phyloP scores from a whole-genome alignment of 108 stramenopile genomes.

The Cyclotella baltica region DNA sequence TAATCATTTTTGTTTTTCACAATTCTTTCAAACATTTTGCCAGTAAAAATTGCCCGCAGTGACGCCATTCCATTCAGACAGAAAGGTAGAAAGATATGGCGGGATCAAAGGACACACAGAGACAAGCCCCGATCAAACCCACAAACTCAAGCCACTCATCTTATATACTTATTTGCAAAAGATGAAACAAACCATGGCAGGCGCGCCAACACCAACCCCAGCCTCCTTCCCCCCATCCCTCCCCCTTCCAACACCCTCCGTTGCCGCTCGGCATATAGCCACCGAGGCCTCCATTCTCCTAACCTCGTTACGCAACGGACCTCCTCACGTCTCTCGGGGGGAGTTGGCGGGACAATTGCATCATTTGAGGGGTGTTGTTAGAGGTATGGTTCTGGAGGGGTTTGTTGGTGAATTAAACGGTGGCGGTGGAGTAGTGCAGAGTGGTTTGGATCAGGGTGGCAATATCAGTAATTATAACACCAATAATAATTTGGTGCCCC shows the following conservation, averaged over 20 bases:
- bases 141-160: too few relatives aligned
- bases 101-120: too few relatives aligned
- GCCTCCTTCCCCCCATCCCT: conserved; percentile 36
- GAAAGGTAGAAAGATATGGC: too few relatives aligned
- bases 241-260: conserved; percentile 26
- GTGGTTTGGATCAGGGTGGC: background rate
- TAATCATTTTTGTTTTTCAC: too few relatives aligned
- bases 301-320: conserved; percentile 79
- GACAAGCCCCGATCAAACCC: too few relatives aligned
- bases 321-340: conserved; percentile 78
- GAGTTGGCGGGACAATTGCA: conserved; percentile 31
- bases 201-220: conserved; percentile 12
- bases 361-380: background rate
- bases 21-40: too few relatives aligned
- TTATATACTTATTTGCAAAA: too few relatives aligned
- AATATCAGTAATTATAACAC: background rate
- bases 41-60: too few relatives aligned
- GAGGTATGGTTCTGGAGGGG: conserved; percentile 3
- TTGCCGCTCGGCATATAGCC: conserved; percentile 76
- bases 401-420: background rate
- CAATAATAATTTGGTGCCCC: background rate
- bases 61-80: too few relatives aligned
- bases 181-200: too few relatives aligned
- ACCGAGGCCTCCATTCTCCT: conserved; percentile 80
- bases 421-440: background rate